A percentile compares a stretch with the other conserved stretches of the same genome.
phyloP scores from a whole-genome alignment of 495 filamentous ascomycete genomes.

The Annulohypoxylon moriforme region DNA sequence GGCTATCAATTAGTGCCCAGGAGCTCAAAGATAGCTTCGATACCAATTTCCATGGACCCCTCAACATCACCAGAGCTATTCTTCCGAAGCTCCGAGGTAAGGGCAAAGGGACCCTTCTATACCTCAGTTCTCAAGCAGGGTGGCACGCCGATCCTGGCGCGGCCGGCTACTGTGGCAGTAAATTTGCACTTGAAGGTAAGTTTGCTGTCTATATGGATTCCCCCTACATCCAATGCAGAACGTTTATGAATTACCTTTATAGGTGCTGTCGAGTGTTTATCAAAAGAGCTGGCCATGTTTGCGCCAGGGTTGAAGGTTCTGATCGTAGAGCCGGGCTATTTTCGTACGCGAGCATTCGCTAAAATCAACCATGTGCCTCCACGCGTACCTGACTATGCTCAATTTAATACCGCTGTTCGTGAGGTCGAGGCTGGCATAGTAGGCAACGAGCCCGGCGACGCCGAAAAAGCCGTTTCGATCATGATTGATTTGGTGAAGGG shows the following conservation, averaged over 20 bases:
- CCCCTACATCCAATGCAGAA: neutral
- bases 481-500: conserved; percentile 57
- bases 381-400: neutral
- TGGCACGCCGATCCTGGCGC: conserved; percentile 55
- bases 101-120: conserved; percentile 60
- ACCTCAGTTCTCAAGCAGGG: conserved; percentile 64
- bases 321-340: conserved; percentile 28
- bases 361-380: conserved; percentile 25
- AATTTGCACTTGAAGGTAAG: conserved; percentile 88
- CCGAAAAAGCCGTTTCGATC: conserved; percentile 47
- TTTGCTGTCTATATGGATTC: neutral
- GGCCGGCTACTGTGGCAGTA: conserved; percentile 82
- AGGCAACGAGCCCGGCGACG: conserved; percentile 56
- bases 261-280: conserved; percentile 29
- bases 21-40: conserved; percentile 56
- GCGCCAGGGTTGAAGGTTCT: conserved; percentile 21
- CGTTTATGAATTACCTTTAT: neutral
- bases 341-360: conserved; percentile 17
- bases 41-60: conserved; percentile 62
- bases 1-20: conserved; percentile 34
- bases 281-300: conserved; percentile 27
- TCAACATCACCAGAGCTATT: conserved; percentile 57
- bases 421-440: conserved; percentile 10
- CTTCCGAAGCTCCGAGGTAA: conserved; percentile 59
- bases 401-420: conserved; percentile 25